A percentile compares a stretch with the other conserved stretches of the same genome.
These are phyloP conservation scores for Colletotrichum sp. DNA, from an alignment of 2,329 filamentous ascomycete genomes.

Conservation along the genomic window DNA sequence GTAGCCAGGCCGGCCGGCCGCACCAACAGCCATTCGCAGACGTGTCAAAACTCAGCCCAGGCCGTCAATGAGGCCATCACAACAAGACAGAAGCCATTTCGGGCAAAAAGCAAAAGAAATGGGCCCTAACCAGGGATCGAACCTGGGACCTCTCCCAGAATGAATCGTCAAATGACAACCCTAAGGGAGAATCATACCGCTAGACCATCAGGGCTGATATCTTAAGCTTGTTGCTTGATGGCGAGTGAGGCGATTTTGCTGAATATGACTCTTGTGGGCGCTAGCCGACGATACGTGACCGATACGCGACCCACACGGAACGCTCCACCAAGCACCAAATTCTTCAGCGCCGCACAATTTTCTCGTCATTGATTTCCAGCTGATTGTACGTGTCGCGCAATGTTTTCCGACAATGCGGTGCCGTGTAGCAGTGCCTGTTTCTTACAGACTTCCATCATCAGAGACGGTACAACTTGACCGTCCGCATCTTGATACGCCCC, in stretches of 20 bases:
- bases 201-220: slow-evolving; percentile 17
- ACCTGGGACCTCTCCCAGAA: slow-evolving; percentile 16
- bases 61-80: neutral
- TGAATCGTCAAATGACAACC: neutral
- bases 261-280: neutral
- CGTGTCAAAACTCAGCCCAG: neutral
- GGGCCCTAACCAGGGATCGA: slow-evolving; percentile 20
- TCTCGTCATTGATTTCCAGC: neutral
- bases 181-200: slow-evolving; percentile 22
- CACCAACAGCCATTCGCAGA: neutral
- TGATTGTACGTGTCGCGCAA: neutral
- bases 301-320: neutral
- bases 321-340: neutral
- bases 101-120: neutral
- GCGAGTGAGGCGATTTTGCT: fast-evolving
- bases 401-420: neutral
- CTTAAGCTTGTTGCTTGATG: neutral
- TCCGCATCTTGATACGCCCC: neutral
- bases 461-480: neutral
- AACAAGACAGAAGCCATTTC: neutral
- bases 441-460: neutral
- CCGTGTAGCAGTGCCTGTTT: neutral
- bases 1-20: neutral
- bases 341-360: neutral
- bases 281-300: neutral